Evolutionary conservation across 768 basidiomycete species (phyloP).

Genomic region (Tylopilus rubrobrunneus): DNA sequence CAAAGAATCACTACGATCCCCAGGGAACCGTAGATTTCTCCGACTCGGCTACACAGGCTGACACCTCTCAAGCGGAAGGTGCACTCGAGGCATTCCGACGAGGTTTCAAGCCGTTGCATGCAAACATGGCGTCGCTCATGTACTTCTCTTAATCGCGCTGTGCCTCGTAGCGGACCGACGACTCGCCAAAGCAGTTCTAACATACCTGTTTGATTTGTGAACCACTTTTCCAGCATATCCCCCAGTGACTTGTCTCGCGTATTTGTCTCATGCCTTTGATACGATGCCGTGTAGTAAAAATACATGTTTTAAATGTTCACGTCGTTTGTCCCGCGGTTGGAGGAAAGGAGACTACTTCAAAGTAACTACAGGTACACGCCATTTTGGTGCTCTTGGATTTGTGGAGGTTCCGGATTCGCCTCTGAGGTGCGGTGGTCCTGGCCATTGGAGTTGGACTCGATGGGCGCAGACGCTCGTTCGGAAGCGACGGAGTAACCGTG

Average conservation of each 20-base stretch:
- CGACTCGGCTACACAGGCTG: constrained; percentile 50
- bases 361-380: constrained; percentile 28
- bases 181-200: background rate
- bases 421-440: constrained; percentile 5
- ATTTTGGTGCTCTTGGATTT: constrained; percentile 4
- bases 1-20: constrained; percentile 79
- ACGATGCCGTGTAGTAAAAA: constrained; percentile 1
- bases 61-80: constrained; percentile 37
- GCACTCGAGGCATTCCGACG: constrained; percentile 47
- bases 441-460: constrained; percentile 12
- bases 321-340: no score
- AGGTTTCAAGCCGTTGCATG: constrained; percentile 55
- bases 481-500: constrained; percentile 51
- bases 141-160: constrained; percentile 45
- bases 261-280: background rate
- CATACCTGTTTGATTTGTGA: background rate
- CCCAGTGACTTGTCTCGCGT: background rate
- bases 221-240: background rate
- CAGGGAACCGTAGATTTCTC: constrained; percentile 53
- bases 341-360: background rate
- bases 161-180: background rate
- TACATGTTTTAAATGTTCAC: background rate
- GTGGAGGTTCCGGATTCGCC: background rate
- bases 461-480: constrained; percentile 4
- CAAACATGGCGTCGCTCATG: constrained; percentile 49